Conservation (phyloP, 176 grass and related monocot species). For the Leersia perrieri region DNA sequence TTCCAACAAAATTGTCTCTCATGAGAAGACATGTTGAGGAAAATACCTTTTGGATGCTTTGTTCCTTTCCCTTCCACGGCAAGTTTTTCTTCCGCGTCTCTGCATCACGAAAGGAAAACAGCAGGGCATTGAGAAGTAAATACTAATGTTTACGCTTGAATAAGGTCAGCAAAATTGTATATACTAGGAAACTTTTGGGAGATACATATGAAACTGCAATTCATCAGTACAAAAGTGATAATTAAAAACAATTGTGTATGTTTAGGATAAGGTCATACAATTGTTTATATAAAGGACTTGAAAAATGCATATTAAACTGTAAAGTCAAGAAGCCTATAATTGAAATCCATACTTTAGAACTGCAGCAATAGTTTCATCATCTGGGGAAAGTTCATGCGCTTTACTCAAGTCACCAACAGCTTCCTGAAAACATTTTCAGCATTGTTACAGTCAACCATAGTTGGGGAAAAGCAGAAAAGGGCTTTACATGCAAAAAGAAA, state of each 20-base stretch:
- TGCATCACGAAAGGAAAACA: conserved; percentile 36
- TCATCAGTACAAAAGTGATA: neutral
- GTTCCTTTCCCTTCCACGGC: conserved; percentile 37
- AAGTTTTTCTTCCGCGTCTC: conserved; percentile 54
- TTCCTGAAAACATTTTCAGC: conserved; percentile 53
- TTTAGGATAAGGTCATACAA: neutral
- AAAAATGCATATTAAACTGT: neutral
- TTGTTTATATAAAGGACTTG: neutral
- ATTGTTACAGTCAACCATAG: conserved; percentile 25
- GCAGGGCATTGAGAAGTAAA: neutral
- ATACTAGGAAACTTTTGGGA: neutral
- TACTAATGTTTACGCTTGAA: neutral
- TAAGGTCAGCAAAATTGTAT: neutral
- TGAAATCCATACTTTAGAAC: conserved; percentile 60
- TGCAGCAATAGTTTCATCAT: conserved; percentile 97
- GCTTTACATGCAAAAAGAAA: conserved; percentile 15
- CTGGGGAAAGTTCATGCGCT: conserved; percentile 70
- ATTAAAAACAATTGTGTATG: neutral
- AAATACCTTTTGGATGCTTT: conserved; percentile 42
- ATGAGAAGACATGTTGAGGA: conserved; percentile 8
- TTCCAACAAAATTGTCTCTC: neutral
- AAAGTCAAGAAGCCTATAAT: neutral
- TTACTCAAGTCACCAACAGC: conserved; percentile 84
- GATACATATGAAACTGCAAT: neutral
- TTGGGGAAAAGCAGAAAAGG: neutral